Base-by-base conservation (phyloP, 306 rosid genomes). In the Myrica gale region DNA sequence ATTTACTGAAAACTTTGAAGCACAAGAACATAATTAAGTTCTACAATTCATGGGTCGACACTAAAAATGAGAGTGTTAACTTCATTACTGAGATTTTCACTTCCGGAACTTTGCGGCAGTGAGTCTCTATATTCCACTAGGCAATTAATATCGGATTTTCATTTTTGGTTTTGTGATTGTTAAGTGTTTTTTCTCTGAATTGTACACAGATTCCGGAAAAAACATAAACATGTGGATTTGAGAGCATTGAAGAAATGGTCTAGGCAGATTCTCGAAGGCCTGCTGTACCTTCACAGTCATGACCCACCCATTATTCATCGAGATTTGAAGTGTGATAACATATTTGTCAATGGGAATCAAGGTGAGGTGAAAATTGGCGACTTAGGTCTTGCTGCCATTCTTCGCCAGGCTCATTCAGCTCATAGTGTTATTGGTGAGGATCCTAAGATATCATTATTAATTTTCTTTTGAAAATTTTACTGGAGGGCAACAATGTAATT, bases 181-280 rank as follows among this genome's bases (percentile, higher is more conserved):
- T 69, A 11, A 72, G 71, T 39, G 20, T 13, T 48, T 74, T 43
- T 58, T 72, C 55, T 79, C 50, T 75, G 54, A 72, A 57, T 83
- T 47, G 47, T 21, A 17, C 76, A 63, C 82, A 95, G 99, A 78
- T 95, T 92, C 73, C 85, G 99, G 87, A 86, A 83, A 85, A 95
- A 95, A 80, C 99, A 95, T 78, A 95, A 95, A 87, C 88, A 90
- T 73, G 99, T 95, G 74, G 98, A 95, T 85, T 81, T 90, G 89
- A 92, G 98, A 88, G 99, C 99, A 3, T 17, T 95, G 90, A 95
- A 96, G 86, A 96, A 96, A 83, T 96, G 99, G 99, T 92, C 99
- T 54, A 90, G 89, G 88, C 99, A 96, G 91, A 90, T 96, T 72
- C 82, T 96, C 82, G 97, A 96, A 83, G 99, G 99, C 61, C 99